Evolutionary conservation across 352 stramenopile species (phyloP).

Genomic region (Blastocystis sp.): DNA sequence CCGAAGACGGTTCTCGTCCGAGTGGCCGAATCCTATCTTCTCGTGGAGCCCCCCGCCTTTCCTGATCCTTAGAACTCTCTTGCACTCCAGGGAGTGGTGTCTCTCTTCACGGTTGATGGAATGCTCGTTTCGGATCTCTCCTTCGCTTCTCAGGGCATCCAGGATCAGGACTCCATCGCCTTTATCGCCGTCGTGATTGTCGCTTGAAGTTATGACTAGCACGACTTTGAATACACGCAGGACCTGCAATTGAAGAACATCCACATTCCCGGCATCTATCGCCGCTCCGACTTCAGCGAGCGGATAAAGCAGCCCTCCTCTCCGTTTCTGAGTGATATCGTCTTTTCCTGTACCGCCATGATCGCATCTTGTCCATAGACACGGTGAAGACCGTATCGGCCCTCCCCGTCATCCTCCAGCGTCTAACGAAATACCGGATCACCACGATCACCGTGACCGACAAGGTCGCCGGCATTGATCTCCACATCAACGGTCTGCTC

Average conservation of each 20-base stretch:
- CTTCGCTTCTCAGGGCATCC: not conserved
- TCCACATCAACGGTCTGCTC: not conserved
- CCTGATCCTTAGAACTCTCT: too few species aligned
- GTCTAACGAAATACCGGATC: not conserved
- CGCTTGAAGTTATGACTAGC: not conserved
- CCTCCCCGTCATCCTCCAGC: not conserved
- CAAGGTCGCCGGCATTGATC: slow-evolving; percentile 7
- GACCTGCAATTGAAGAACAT: not conserved
- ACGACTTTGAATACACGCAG: not conserved
- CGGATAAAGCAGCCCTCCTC: not conserved
- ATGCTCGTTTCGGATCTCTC: not conserved
- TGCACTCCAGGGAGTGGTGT: too few species aligned
- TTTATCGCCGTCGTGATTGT: not conserved
- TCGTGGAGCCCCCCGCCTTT: too few species aligned
- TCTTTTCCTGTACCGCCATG: not conserved
- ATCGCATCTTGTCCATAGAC: not conserved
- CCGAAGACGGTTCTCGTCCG: too few species aligned
- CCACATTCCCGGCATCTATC: not conserved
- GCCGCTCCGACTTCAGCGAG: not conserved
- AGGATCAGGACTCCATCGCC: not conserved
- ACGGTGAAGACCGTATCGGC: not conserved
- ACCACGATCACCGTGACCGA: not conserved
- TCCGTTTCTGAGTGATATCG: not conserved
- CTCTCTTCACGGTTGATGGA: too few species aligned
- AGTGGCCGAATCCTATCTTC: too few species aligned